Percentiles rank a stretch among this genome's conserved stretches.
Conservation (phyloP, 495 filamentous ascomycete genomes). For the Neurospora sp. region DNA sequence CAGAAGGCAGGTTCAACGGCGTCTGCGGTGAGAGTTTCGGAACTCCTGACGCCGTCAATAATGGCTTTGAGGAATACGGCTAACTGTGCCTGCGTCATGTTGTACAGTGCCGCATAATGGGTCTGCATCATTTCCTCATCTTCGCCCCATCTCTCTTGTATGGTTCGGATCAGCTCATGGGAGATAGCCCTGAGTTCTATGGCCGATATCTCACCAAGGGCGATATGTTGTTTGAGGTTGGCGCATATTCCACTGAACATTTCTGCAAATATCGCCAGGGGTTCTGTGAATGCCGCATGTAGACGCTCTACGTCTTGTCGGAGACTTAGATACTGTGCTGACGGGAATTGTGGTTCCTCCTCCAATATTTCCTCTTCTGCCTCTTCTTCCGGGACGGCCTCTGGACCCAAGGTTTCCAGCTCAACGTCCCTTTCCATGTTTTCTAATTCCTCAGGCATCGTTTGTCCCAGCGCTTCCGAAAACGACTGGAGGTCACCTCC, state of each 20-base stretch:
- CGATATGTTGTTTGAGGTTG: constrained; percentile 8
- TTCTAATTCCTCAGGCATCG: not conserved
- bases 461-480: not conserved
- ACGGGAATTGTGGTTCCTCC: not conserved
- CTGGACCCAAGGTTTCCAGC: not conserved
- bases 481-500: not conserved
- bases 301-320: not conserved
- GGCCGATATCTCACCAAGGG: constrained; percentile 4
- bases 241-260: not conserved
- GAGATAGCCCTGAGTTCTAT: not conserved
- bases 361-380: not conserved
- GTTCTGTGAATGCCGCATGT: not conserved
- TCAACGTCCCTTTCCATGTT: not conserved
- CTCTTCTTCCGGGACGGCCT: not conserved
- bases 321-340: not conserved
- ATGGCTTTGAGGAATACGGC: not conserved
- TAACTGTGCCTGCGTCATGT: not conserved
- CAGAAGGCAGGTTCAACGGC: not conserved
- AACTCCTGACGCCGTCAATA: not conserved
- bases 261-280: not conserved
- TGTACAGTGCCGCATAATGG: not conserved
- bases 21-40: not conserved
- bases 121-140: not conserved
- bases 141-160: not conserved
- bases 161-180: not conserved